phyloP scores from a whole-genome alignment of 257 asterid genomes.

The Paulownia fortunei region DNA sequence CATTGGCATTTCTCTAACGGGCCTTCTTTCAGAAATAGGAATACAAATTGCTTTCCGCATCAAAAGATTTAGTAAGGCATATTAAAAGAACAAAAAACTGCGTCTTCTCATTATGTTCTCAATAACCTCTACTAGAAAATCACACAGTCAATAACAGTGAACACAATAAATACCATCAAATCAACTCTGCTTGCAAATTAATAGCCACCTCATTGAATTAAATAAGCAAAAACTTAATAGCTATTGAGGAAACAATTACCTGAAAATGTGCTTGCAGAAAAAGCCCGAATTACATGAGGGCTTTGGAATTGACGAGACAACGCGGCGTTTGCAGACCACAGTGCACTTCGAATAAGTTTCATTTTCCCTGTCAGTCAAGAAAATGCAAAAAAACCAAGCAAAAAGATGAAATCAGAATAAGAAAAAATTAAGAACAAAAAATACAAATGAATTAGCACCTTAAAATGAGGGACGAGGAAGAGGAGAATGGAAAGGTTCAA shows the following conservation, averaged over 20 bases:
- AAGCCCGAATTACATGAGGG: slow-evolving; percentile 39
- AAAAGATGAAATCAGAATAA: background rate
- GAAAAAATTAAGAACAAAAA: background rate
- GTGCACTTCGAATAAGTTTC: slow-evolving; percentile 49
- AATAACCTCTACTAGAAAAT: background rate
- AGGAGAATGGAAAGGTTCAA: slow-evolving; percentile 23
- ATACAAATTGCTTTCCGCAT: background rate
- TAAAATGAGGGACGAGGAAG: background rate
- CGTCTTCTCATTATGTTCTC: background rate
- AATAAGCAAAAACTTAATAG: background rate
- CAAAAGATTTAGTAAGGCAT: background rate
- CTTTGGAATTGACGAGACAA: slow-evolving; percentile 44
- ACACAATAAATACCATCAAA: background rate
- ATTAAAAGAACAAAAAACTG: background rate
- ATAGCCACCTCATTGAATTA: background rate
- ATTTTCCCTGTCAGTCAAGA: slow-evolving; percentile 43
- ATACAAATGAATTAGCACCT: slow-evolving; percentile 4
- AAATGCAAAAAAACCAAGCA: background rate
- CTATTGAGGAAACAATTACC: slow-evolving; percentile 32
- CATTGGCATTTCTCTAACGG: background rate
- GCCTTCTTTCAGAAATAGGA: background rate
- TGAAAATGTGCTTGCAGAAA: slow-evolving; percentile 46
- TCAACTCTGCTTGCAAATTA: background rate
- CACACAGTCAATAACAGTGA: background rate
- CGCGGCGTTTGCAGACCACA: slow-evolving; percentile 43